Percentiles rank a stretch among this genome's conserved stretches.
Evolutionary conservation across 345 rosid genomes (phyloP).

Genomic region (Eucalyptus rudis): DNA sequence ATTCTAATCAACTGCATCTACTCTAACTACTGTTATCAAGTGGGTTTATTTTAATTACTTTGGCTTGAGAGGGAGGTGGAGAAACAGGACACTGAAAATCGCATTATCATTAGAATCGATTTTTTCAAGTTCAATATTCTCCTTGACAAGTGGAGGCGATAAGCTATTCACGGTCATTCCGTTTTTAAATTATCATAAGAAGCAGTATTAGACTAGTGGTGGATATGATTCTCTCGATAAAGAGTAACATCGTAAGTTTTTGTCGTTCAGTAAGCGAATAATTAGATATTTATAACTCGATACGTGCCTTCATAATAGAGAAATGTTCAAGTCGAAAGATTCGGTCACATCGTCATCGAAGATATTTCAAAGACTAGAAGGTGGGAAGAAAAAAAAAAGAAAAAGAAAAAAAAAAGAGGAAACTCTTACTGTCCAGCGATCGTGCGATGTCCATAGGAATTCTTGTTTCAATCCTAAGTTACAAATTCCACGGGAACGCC

Average conservation of each 20-base stretch:
- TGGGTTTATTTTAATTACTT: not conserved
- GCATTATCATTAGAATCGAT: not conserved
- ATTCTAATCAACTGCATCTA: not conserved
- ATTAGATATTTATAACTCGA: accelerated
- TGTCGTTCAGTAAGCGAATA: accelerated
- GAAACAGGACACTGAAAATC: not conserved
- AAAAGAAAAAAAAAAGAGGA: not conserved
- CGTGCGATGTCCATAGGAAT: too few species aligned
- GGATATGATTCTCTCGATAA: not conserved
- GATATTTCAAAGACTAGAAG: not conserved
- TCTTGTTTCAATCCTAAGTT: not conserved
- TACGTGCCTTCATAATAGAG: not conserved
- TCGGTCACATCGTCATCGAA: accelerated
- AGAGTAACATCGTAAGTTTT: not conserved
- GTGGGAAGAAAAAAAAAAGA: too few species aligned
- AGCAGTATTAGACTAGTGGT: not conserved
- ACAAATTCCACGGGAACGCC: not conserved
- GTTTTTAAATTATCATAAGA: not conserved
- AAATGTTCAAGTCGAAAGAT: too few species aligned
- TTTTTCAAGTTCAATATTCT: not conserved
- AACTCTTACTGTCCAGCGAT: not conserved
- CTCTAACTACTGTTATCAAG: not conserved
- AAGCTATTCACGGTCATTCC: not conserved
- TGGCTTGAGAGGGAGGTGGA: not conserved
- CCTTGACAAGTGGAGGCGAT: not conserved